Percentiles rank a stretch among this genome's conserved stretches.
Conservation (phyloP, 2,329 filamentous ascomycete genomes). For the Bimuria novae-zelandiae region DNA sequence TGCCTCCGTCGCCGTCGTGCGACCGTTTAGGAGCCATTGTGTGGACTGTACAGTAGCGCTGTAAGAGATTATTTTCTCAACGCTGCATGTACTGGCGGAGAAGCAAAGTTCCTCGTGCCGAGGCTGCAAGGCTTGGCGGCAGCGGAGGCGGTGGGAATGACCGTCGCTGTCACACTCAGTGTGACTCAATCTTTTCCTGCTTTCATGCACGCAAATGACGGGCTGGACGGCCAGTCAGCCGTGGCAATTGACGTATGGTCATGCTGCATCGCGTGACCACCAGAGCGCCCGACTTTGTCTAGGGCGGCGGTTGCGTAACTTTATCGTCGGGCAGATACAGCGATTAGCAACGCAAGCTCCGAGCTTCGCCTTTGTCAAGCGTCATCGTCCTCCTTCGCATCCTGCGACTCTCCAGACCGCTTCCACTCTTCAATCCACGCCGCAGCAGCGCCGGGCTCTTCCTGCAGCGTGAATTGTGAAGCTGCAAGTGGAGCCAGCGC, state of each 20-base stretch:
- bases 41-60: not conserved
- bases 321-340: constrained; percentile 30
- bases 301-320: constrained; percentile 18
- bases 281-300: constrained; percentile 20
- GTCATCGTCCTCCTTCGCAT: constrained; percentile 38
- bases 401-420: too few relatives aligned
- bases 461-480: constrained; percentile 19
- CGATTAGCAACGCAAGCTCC: too few relatives aligned
- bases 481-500: constrained; percentile 42
- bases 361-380: constrained; percentile 30
- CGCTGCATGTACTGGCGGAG: not conserved
- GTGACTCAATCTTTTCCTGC: not conserved
- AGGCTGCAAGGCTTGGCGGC: not conserved
- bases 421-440: too few relatives aligned
- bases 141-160: not conserved
- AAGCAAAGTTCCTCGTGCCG: constrained; percentile 7
- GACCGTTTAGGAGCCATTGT: constrained; percentile 65
- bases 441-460: constrained; percentile 23
- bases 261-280: constrained; percentile 31
- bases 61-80: not conserved
- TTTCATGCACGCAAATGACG: not conserved
- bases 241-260: constrained; percentile 2
- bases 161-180: not conserved
- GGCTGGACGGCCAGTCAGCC: not conserved
- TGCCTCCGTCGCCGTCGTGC: constrained; percentile 51